Conservation (phyloP, 1,284 basidiomycete species). For the Irpex rosettiformis region DNA sequence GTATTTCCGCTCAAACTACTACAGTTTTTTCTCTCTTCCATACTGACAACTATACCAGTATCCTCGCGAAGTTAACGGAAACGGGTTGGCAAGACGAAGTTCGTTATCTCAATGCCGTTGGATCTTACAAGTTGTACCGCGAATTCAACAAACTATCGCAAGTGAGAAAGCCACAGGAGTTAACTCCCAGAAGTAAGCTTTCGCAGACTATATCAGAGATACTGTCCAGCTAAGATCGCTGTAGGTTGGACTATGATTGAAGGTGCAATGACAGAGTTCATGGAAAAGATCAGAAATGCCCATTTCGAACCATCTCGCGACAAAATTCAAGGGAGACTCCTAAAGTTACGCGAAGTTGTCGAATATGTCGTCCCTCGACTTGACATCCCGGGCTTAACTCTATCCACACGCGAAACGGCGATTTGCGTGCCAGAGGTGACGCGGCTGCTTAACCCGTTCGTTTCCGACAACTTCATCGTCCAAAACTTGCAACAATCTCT, state of each 20-base stretch:
- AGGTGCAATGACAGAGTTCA: neutral
- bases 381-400: neutral
- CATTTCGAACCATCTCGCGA: neutral
- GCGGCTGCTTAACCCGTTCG: neutral
- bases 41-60: neutral
- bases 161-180: neutral
- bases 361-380: neutral
- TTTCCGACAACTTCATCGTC: neutral
- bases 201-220: neutral
- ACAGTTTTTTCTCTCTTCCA: no score
- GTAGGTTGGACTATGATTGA: neutral
- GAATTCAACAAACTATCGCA: neutral
- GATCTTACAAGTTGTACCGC: neutral
- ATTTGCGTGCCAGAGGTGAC: neutral
- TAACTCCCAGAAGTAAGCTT: neutral
- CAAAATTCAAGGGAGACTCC: neutral
- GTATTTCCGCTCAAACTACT: no score
- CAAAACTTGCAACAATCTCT: no score
- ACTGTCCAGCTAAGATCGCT: neutral
- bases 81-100: neutral
- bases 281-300: neutral
- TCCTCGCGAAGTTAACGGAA: neutral
- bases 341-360: neutral
- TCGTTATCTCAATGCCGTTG: neutral
- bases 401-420: neutral